Percentiles rank a stretch among this genome's conserved stretches.
phyloP scores from a whole-genome alignment of 1,284 basidiomycete genomes.

The Omphalotus olearius region DNA sequence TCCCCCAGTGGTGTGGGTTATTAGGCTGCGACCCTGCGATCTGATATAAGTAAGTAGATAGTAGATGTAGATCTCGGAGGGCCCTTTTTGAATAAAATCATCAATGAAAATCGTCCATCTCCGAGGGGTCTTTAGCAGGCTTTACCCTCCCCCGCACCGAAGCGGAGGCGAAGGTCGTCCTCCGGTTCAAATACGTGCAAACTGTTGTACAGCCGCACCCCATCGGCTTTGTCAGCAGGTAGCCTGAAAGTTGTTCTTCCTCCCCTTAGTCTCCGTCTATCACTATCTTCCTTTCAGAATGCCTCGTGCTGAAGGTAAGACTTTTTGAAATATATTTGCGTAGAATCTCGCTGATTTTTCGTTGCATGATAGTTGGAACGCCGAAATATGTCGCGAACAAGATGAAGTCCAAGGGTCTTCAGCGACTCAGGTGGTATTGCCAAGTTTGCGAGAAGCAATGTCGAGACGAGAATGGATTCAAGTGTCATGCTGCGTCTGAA shows the following conservation, averaged over 20 bases:
- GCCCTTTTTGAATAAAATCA: too few species aligned
- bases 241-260: not conserved
- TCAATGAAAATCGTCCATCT: too few species aligned
- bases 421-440: constrained; percentile 93
- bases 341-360: constrained; percentile 3
- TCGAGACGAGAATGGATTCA: constrained; percentile 96
- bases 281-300: constrained; percentile 34
- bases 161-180: constrained; percentile 2
- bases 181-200: constrained; percentile 7
- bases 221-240: not conserved
- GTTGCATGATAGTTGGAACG: constrained; percentile 62
- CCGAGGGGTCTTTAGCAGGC: not conserved
- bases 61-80: not conserved
- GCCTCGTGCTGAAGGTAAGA: constrained; percentile 75
- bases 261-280: too few species aligned
- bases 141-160: not conserved
- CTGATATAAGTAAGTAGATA: not conserved
- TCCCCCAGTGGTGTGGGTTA: not conserved
- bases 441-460: constrained; percentile 97
- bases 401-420: constrained; percentile 95
- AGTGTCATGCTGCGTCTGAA: constrained; percentile 85
- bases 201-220: constrained; percentile 1
- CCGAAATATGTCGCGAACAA: constrained; percentile 91
- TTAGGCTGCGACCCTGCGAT: not conserved
- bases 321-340: not conserved